These are phyloP conservation scores for Ogataea salicorniae DNA, from an alignment of 805 yeast species.

Conservation along the genomic window DNA sequence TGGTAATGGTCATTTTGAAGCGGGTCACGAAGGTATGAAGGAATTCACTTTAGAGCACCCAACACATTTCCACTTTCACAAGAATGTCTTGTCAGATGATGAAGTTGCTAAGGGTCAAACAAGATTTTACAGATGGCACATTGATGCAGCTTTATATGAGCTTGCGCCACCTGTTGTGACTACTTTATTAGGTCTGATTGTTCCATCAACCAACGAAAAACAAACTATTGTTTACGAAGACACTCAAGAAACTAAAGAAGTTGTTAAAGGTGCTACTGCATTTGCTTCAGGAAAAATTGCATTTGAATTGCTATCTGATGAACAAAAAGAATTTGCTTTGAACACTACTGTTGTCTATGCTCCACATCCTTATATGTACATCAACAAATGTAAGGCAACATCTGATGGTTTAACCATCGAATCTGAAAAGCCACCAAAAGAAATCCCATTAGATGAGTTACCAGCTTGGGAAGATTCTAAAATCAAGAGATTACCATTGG, in stretches of 20 bases:
- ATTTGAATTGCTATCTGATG: conserved; percentile 57
- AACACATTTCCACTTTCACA: conserved; percentile 77
- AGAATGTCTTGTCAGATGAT: conserved; percentile 54
- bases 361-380: conserved; percentile 87
- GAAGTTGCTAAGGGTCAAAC: conserved; percentile 62
- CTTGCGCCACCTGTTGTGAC: conserved; percentile 84
- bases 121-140: conserved; percentile 90
- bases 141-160: conserved; percentile 83
- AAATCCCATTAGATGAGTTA: conserved; percentile 56
- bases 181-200: conserved; percentile 75
- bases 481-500: conserved; percentile 74
- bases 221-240: conserved; percentile 65
- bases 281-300: conserved; percentile 83
- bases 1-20: conserved; percentile 70
- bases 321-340: conserved; percentile 70
- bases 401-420: conserved; percentile 85
- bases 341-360: conserved; percentile 82
- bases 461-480: conserved; percentile 83
- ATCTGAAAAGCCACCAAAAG: conserved; percentile 60
- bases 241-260: conserved; percentile 55
- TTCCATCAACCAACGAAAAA: conserved; percentile 62
- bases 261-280: conserved; percentile 85
- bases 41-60: conserved; percentile 70
- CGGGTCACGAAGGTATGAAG: conserved; percentile 37
- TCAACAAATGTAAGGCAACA: conserved; percentile 75